phyloP scores from a whole-genome alignment of 2,329 filamentous ascomycete species.

The Phaeosphaeria sp. region DNA sequence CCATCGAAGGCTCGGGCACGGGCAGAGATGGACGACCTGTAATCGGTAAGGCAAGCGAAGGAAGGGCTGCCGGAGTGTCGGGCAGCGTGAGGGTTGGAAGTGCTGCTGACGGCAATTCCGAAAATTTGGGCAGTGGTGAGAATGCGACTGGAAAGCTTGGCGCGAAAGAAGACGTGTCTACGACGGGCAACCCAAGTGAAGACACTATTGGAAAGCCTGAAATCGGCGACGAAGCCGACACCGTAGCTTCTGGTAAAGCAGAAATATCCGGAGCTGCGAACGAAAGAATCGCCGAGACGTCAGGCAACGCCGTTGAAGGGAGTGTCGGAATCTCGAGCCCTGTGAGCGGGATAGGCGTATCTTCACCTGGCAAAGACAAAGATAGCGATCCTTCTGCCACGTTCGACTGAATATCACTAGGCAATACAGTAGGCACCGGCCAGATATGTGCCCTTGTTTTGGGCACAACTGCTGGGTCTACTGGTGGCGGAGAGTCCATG shows the following conservation, averaged over 20 bases:
- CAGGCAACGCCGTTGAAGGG: neutral
- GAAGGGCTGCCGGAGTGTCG: neutral
- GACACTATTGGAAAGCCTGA: neutral
- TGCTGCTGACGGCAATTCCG: neutral
- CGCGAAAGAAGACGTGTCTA: neutral
- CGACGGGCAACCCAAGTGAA: neutral
- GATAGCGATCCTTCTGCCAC: neutral
- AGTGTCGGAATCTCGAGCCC: neutral
- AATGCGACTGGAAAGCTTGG: neutral
- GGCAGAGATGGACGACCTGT: neutral
- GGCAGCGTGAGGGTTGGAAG: neutral
- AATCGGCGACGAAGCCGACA: too few relatives aligned
- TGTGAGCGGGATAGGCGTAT: neutral
- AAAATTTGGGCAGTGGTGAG: neutral
- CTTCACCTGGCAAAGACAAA: neutral
- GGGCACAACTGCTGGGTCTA: neutral
- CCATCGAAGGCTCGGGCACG: neutral
- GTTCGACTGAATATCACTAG: neutral
- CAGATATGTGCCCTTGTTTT: neutral
- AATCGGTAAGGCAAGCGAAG: neutral
- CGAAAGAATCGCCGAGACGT: neutral
- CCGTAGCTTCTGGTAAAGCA: neutral
- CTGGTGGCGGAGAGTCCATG: neutral
- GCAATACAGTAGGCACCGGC: neutral
- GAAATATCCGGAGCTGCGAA: neutral